Base-by-base conservation (phyloP, 768 basidiomycete genomes). In the Boletellus ananas region DNA sequence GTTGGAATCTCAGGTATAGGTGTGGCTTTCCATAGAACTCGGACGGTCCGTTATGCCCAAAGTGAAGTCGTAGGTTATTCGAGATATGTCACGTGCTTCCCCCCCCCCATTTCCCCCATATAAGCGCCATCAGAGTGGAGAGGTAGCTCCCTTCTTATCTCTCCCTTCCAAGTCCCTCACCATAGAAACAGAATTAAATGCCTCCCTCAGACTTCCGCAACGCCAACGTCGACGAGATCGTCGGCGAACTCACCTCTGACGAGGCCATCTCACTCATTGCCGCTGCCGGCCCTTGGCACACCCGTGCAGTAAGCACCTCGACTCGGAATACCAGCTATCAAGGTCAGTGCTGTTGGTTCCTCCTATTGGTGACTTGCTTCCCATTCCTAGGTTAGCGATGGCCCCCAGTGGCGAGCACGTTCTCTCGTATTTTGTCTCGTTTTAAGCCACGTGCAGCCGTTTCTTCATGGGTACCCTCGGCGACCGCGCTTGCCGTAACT, bases 401-500 rank as follows among this genome's bases (percentile, higher is more conserved):
- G 89, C n/a, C 2, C 87, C 88, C 0, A 90, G 90, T 59, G 88
- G 87, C 69, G 58, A 27, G 74, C 51, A 6, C 66, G 34, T 33
- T 44, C 29, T 10, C 8, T 54, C 2, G 10, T 12, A 12, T 39
- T 23, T 31, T 14, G 20, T 21, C 29, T 44, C 18, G 17, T 27
- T 17, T 38, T 53, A 8, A 51, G 8, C 38, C 29, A n/a, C 34
- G 23, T 43, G 10, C 50, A 76, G 75, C 60, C 83, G 84, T 60
- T 89, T 88, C 72, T 85, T 89, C 61, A 87, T 87, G 83, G 75
- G 84, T 31, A 87, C 87, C 87, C 1, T 82, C 80, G 18, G 77
- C 85, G 1, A 90, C 88, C 4, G 87, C 84, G 0, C 72, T 90
- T 18, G 87, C 81, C 10, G 83, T 88, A 0, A 88, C 88, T 3